Percentiles rank a stretch among this genome's conserved stretches.
phyloP scores from a whole-genome alignment of 1,139 yeast genomes.

The Geotrichum phurueaensis region DNA sequence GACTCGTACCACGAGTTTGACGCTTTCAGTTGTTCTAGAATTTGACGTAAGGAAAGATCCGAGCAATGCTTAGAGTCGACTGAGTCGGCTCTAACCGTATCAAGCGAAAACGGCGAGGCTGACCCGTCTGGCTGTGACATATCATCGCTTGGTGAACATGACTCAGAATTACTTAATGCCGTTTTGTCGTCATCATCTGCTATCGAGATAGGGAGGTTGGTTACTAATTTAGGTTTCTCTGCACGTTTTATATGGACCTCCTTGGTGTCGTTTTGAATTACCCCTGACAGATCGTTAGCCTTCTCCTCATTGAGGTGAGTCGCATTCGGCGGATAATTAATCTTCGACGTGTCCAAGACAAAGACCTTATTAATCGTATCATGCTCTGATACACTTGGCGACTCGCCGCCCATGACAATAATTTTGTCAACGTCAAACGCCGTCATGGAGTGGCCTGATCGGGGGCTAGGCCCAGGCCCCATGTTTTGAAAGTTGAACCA shows the following conservation, averaged over 20 bases:
- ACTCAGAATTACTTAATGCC: neutral
- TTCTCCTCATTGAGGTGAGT: slow-evolving; percentile 5
- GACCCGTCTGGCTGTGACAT: slow-evolving; percentile 2
- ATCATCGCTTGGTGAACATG: neutral
- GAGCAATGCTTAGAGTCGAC: neutral
- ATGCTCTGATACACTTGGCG: slow-evolving; percentile 24
- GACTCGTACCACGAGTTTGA: slow-evolving; percentile 34
- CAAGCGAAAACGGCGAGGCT: slow-evolving; percentile 6
- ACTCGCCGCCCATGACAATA: slow-evolving; percentile 87
- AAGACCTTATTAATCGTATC: slow-evolving; percentile 31
- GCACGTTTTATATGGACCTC: neutral
- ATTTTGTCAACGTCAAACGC: slow-evolving; percentile 62
- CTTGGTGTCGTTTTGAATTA: neutral
- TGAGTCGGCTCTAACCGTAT: slow-evolving; percentile 6
- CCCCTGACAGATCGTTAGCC: neutral
- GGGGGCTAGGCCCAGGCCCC: slow-evolving; percentile 66
- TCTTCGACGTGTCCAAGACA: slow-evolving; percentile 38
- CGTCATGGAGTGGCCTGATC: slow-evolving; percentile 93
- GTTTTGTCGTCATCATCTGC: neutral
- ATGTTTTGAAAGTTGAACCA: slow-evolving; percentile 65
- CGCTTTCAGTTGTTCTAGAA: slow-evolving; percentile 30
- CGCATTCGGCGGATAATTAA: slow-evolving; percentile 33
- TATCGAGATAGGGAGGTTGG: neutral
- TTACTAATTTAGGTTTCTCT: neutral
- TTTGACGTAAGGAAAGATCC: slow-evolving; percentile 1